Evolutionary conservation across 495 filamentous ascomycete species (phyloP).

Genomic region (Tetracladium marchalianum): DNA sequence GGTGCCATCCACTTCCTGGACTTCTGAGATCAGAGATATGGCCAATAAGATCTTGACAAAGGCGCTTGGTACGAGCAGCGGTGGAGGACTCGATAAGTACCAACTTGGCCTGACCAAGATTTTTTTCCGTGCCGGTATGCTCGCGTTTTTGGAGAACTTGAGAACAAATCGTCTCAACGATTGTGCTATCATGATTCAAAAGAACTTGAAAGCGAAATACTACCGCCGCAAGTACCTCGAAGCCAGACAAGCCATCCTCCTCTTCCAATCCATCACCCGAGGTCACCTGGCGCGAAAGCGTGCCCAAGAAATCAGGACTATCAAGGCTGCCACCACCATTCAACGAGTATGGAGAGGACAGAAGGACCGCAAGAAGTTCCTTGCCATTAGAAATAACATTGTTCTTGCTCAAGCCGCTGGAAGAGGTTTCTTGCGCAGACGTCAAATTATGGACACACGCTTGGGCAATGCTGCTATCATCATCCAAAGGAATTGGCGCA

Average conservation of each 20-base stretch:
- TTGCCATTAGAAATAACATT: slow-evolving; percentile 65
- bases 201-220: slow-evolving; percentile 93
- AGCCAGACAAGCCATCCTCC: slow-evolving; percentile 68
- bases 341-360: slow-evolving; percentile 90
- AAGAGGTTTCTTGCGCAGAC: slow-evolving; percentile 83
- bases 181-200: slow-evolving; percentile 97
- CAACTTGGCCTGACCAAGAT: slow-evolving; percentile 96
- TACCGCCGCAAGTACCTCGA: slow-evolving; percentile 88
- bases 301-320: slow-evolving; percentile 69
- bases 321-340: slow-evolving; percentile 86
- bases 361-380: slow-evolving; percentile 73
- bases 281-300: slow-evolving; percentile 65
- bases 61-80: slow-evolving; percentile 69
- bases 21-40: slow-evolving; percentile 85
- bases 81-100: slow-evolving; percentile 85
- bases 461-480: slow-evolving; percentile 84
- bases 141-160: slow-evolving; percentile 92
- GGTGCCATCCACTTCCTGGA: slow-evolving; percentile 84
- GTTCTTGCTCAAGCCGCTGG: slow-evolving; percentile 79
- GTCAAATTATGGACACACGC: slow-evolving; percentile 83
- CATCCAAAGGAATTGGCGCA: slow-evolving; percentile 87
- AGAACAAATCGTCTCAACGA: slow-evolving; percentile 83
- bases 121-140: slow-evolving; percentile 98
- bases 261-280: slow-evolving; percentile 64
- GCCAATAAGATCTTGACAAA: slow-evolving; percentile 83